Evolutionary conservation across 1,284 basidiomycete genomes (phyloP).

Genomic region (Apiotrichum siamense): DNA sequence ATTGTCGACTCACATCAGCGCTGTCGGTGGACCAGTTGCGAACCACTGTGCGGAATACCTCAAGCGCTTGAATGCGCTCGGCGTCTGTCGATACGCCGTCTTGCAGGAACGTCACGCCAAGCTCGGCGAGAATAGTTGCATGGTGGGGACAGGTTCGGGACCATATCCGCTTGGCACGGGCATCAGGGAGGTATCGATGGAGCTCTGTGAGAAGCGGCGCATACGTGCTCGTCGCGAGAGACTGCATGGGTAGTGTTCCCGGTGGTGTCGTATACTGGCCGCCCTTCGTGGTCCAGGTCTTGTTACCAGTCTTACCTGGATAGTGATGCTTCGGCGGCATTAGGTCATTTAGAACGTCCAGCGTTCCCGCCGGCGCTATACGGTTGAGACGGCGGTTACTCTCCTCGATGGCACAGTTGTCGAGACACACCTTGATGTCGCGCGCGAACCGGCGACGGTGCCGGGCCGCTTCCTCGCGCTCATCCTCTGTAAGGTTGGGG

Average conservation of each 20-base stretch:
- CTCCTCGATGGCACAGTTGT: slow-evolving; percentile 37
- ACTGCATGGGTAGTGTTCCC: slow-evolving; percentile 3
- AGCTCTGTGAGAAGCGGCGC: slow-evolving; percentile 40
- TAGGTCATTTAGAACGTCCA: background rate
- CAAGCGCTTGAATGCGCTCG: slow-evolving; percentile 37
- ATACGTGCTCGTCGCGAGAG: background rate
- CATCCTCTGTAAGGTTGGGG: slow-evolving; percentile 22
- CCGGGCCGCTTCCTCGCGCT: slow-evolving; percentile 36
- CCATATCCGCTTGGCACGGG: slow-evolving; percentile 37
- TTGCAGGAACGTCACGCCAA: slow-evolving; percentile 33
- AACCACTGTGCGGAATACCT: slow-evolving; percentile 39
- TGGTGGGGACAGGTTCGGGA: slow-evolving; percentile 42
- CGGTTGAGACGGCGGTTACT: slow-evolving; percentile 24
- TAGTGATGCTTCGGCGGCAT: background rate
- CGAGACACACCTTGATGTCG: slow-evolving; percentile 36
- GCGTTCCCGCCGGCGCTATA: slow-evolving; percentile 1
- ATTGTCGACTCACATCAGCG: slow-evolving; percentile 17
- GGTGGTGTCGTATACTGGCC: background rate
- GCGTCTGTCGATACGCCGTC: slow-evolving; percentile 28
- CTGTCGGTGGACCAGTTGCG: slow-evolving; percentile 37
- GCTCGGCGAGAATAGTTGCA: slow-evolving; percentile 37
- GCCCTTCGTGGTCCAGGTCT: background rate
- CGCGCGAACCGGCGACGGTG: slow-evolving; percentile 37
- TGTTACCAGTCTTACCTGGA: background rate
- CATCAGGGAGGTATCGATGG: slow-evolving; percentile 35